Base-by-base conservation (phyloP, 2,329 filamentous ascomycete genomes). In the Epichloe elymi region DNA sequence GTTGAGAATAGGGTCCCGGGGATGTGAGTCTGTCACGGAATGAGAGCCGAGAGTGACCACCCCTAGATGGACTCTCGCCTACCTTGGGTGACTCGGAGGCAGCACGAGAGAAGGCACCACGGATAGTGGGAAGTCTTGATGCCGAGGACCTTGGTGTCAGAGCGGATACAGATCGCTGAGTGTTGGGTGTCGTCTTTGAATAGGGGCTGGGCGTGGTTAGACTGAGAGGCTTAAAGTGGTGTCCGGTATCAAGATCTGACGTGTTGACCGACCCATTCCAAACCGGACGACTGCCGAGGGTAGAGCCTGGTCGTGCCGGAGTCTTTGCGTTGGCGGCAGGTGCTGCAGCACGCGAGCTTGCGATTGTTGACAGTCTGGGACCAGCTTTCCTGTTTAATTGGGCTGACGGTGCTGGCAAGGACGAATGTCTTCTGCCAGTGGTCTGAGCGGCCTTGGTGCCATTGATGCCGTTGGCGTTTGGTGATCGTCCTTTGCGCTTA, bases 191-290 rank as follows among this genome's bases (percentile, higher is more conserved):
- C 46, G 58, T 67, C 58, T 70, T 77, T 5, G 74, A 65, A 54
- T 78, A 78, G 0, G 79, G 75, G 54, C 76, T 81, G 0, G 80
- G 78, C 1, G 78, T 79, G 6, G 78, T 81, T 43, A 79, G 66
- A 37, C 67, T 78, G 11, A 83, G 66, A 11, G 83, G 78, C 58
- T 79, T 83, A 67, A 81, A 85, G 62, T 80, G 79, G 63, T 85
- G 82, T 26, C 82, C 81, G n/a, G 79, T 76, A 35, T 83, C 75
- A n/a, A 81, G 70, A 54, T 81, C 76, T 6, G 69, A 69, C 4
- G 78, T 76, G 59, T 84, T 88, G 5, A 81, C 79, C 33, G 82
- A 85, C 11, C 60, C 62, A 61, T 83, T 91, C 87, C 87, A 93
- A 52, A 81, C 76, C 3, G 87, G 87, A 48, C 84, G 80, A 51